Conservation (phyloP, 2,329 filamentous ascomycete species). For the Incumbomyces delicatus region DNA sequence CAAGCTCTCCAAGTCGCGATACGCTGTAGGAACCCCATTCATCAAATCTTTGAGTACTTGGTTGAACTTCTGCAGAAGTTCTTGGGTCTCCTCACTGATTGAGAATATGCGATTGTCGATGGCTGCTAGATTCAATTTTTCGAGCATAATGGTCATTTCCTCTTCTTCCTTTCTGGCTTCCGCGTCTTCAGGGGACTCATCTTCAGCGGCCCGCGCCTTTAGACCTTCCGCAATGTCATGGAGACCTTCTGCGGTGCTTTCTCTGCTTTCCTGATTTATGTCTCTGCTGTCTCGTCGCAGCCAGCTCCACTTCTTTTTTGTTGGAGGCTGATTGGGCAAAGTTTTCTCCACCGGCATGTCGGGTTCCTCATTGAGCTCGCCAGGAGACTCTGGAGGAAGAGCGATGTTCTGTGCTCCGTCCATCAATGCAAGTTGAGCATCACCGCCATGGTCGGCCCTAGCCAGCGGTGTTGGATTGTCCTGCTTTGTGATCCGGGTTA, state of each 20-base stretch:
- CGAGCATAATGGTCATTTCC: constrained; percentile 70
- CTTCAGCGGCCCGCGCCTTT: constrained; percentile 16
- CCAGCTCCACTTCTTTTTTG: constrained; percentile 28
- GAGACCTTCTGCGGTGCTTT: constrained; percentile 21
- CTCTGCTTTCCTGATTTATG: constrained; percentile 25
- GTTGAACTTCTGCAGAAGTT: constrained; percentile 74
- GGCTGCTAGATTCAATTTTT: constrained; percentile 72
- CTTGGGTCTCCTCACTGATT: constrained; percentile 72
- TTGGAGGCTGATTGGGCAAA: constrained; percentile 9
- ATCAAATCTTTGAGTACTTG: constrained; percentile 84
- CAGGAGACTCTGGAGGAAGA: constrained; percentile 39
- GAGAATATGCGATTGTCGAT: constrained; percentile 79
- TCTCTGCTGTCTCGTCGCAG: constrained; percentile 29
- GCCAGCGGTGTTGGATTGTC: constrained; percentile 29
- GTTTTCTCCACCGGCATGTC: not conserved
- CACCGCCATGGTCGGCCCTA: constrained; percentile 20
- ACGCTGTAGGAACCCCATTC: constrained; percentile 87
- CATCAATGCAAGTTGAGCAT: constrained; percentile 38
- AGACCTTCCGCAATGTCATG: constrained; percentile 23
- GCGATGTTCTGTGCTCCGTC: constrained; percentile 40
- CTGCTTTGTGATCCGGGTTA: constrained; percentile 41
- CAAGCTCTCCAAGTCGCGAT: constrained; percentile 70
- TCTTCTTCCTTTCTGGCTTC: constrained; percentile 50
- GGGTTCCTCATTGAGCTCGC: constrained; percentile 26
- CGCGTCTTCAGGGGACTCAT: constrained; percentile 27